Conservation (phyloP, 2,329 filamentous ascomycete genomes). For the Neonectria magnoliae region DNA sequence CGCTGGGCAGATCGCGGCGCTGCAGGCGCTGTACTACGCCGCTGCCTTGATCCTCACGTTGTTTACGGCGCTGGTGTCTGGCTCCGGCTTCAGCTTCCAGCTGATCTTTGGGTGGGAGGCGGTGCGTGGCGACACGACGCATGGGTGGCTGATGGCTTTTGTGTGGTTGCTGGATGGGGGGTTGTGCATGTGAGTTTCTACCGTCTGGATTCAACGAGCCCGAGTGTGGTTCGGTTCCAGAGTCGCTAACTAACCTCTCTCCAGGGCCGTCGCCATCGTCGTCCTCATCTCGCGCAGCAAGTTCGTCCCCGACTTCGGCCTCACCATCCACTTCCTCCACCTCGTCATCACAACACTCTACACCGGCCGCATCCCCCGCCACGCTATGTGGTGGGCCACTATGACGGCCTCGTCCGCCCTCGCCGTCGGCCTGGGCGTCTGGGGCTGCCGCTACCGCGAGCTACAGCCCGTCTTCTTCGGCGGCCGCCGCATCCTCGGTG, state of each 20-base stretch:
- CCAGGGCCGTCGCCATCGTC: slow-evolving; percentile 83
- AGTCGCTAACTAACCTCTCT: slow-evolving; percentile 22
- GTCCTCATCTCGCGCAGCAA: slow-evolving; percentile 88
- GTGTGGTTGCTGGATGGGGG: slow-evolving; percentile 67
- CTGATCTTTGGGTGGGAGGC: slow-evolving; percentile 67
- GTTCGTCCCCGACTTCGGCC: slow-evolving; percentile 91
- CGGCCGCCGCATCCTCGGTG: slow-evolving; percentile 57
- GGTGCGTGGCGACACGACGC: slow-evolving; percentile 70
- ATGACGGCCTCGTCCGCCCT: slow-evolving; percentile 59
- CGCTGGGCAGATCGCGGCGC: slow-evolving; percentile 65
- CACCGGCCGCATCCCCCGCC: slow-evolving; percentile 77
- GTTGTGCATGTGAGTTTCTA: slow-evolving; percentile 57
- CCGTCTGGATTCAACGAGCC: background rate
- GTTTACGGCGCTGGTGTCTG: slow-evolving; percentile 69
- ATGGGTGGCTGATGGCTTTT: slow-evolving; percentile 69
- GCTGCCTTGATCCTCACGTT: slow-evolving; percentile 62
- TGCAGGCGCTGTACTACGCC: slow-evolving; percentile 67
- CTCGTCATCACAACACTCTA: slow-evolving; percentile 82
- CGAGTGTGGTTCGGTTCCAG: background rate
- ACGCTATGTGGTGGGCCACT: slow-evolving; percentile 86
- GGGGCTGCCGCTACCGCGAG: slow-evolving; percentile 92
- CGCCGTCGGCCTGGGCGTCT: slow-evolving; percentile 75
- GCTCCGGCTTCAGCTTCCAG: slow-evolving; percentile 62
- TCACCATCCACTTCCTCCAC: slow-evolving; percentile 88
- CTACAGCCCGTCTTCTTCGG: slow-evolving; percentile 89